Conservation (phyloP, 2,329 filamentous ascomycete species). For the Beauveria caledonica region DNA sequence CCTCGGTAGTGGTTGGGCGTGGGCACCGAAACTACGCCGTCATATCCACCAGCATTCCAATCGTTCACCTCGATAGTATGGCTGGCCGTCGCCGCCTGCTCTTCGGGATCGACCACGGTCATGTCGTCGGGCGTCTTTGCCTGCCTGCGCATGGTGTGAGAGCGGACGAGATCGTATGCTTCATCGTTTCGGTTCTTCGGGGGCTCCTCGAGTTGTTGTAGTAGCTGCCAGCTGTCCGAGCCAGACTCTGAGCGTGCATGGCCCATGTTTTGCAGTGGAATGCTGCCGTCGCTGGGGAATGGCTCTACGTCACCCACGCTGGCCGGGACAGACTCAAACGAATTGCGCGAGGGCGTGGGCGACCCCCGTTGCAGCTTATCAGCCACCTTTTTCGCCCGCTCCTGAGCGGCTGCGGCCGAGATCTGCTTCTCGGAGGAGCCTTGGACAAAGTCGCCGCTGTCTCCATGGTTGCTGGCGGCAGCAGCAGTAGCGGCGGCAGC, state of each 20-base stretch:
- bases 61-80: constrained; percentile 21
- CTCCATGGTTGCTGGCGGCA: background rate
- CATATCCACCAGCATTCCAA: constrained; percentile 31
- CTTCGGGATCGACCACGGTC: constrained; percentile 16
- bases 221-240: constrained; percentile 13
- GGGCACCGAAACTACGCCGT: constrained; percentile 33
- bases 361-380: constrained; percentile 30
- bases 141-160: constrained; percentile 26
- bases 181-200: constrained; percentile 25
- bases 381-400: constrained; percentile 34
- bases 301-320: constrained; percentile 20
- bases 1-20: constrained; percentile 34
- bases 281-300: constrained; percentile 18
- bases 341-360: constrained; percentile 29
- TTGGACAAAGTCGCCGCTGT: constrained; percentile 5
- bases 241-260: constrained; percentile 6
- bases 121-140: background rate
- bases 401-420: constrained; percentile 34
- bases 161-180: constrained; percentile 34
- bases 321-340: constrained; percentile 22
- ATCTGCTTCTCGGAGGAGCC: constrained; percentile 14
- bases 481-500: constrained; percentile 12
- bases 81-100: constrained; percentile 9
- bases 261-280: constrained; percentile 26
- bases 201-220: constrained; percentile 9